Base-by-base conservation (phyloP, 441 rosid genomes). In the Erysimum cheiri region DNA sequence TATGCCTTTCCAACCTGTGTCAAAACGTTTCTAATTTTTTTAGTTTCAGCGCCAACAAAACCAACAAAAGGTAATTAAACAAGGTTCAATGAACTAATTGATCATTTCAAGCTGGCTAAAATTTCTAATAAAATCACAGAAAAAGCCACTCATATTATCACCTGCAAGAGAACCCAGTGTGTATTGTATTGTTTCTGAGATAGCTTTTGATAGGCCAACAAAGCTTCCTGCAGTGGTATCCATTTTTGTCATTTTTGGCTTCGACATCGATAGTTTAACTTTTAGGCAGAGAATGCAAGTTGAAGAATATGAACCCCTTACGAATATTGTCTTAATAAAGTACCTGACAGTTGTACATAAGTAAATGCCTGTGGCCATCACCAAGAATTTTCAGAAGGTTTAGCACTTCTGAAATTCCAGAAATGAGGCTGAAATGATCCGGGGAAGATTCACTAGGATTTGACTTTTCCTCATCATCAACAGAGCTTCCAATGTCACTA, bases 1-100 rank as follows among this genome's bases (percentile, higher is more conserved):
- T 87, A 82, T 47, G 87, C 88, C 77, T 89, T 89, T 73, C 97
- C 97, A 80, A 91, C 91, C 97, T 92, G 80, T 67, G 78, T 62
- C 69, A 53, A 48, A 59, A 62, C 44, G 62, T 17, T 14, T 31
- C 46, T 49, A 49, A 63, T 55, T 56, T 57, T 43, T 54, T 61
- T 41, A 67, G 58, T 60, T 58, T 60, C 12, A 35, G 39, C 19
- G 29, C 3, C 10, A 52, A 26, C 36, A 2, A 37, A 50, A 49
- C 48, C 3, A 14, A 26, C 11, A 7, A 55, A 7, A 32, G 8
- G 60, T 26, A 58, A 49, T 19, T 29, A 57, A 37, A 36, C 48
- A 73, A 40, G 24, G 1, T 14, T n/a, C 17, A 22, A 58, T 39
- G 43, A 60, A 60, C 31, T 60, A 39, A 22, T 15, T 40, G 11